Base-by-base conservation (phyloP, 2,329 filamentous ascomycete genomes). In the Calonectria hawksworthii region DNA sequence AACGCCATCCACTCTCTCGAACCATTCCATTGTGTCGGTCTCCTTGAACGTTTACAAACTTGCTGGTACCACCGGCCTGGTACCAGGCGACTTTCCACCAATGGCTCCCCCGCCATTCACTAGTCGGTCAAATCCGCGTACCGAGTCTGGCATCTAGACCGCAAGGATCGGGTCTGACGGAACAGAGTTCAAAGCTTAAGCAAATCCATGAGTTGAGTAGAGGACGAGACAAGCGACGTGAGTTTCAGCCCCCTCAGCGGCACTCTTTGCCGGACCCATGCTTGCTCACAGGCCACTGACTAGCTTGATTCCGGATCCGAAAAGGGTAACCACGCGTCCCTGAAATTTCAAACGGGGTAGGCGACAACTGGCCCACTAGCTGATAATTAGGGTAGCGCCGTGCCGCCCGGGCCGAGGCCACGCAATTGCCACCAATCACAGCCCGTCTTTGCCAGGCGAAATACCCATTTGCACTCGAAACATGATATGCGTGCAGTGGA, bases 341-440 rank as follows among this genome's bases (percentile, higher is more conserved):
- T 41, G n/a, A 61, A 61, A 61, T 41, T 61, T 61, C n/a, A 26
- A 26, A 61, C 6, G 56, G 34, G 34, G 9, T n/a, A 61, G 56
- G n/a, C n/a, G 26, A 36, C 34, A n/a, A n/a, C 23, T 61, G 36
- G 56, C 56, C 34, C 21, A 38, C 56, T 47, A 47, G 23, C 44
- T 47, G 21, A 47, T 5, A 47, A 47, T 23, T 41, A 26, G 11
- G 56, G 32, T 21, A 38, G 56, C 56, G n/a, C 56, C 56, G 56
- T 61, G 56, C 56, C 56, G 56, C 4, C 51, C 56, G 56, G 56
- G 56, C 56, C 56, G 56, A 61, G 56, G 56, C 56, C 34, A 14
- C 56, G 28, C 41, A 38, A 41, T 61, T 41, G 5, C 56, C 56
- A 61, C 56, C 56, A 61, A 61, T 61, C 56, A 61, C 34, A 3